Conservation (phyloP, 2,329 filamentous ascomycete genomes). For the Neopestalotiopsis clavispora region DNA sequence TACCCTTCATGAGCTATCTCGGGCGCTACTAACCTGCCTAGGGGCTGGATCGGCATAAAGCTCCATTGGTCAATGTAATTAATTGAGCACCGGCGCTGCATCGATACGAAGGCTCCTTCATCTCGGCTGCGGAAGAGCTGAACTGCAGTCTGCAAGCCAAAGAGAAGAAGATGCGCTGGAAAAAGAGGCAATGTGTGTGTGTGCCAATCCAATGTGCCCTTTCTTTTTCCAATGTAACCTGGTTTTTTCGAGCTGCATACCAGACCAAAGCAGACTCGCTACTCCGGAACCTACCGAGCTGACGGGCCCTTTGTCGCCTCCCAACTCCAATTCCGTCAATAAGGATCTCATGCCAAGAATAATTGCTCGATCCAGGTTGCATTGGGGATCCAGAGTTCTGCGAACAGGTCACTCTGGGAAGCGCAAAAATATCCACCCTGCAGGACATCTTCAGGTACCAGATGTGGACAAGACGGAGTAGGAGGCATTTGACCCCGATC, state of each 20-base stretch:
- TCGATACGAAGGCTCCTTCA: not conserved
- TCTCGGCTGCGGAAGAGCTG: not conserved
- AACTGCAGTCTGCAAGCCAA: not conserved
- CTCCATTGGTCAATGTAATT: conserved; percentile 3
- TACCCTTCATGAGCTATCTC: not conserved
- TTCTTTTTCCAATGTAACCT: not conserved
- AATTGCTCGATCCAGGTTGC: not conserved
- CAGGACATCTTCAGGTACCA: not conserved
- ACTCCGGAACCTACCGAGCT: not conserved
- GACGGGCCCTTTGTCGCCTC: not conserved
- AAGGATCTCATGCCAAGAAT: conserved; percentile 2
- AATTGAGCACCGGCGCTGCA: not conserved
- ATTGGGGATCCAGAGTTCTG: not conserved
- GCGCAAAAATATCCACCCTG: not conserved
- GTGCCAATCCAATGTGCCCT: too few species aligned
- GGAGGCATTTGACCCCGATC: not conserved
- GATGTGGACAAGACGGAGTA: not conserved
- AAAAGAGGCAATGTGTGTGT: not conserved
- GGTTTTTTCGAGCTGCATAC: not conserved
- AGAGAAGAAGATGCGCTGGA: not conserved
- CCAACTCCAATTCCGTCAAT: conserved; percentile 1
- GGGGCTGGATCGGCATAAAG: not conserved
- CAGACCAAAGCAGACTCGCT: not conserved
- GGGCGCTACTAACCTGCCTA: not conserved
- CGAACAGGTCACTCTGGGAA: not conserved